Evolutionary conservation across 2,329 filamentous ascomycete species (phyloP), one percentile per base, ranked within the genome.

Genomic region (Penicillium sp.): DNA sequence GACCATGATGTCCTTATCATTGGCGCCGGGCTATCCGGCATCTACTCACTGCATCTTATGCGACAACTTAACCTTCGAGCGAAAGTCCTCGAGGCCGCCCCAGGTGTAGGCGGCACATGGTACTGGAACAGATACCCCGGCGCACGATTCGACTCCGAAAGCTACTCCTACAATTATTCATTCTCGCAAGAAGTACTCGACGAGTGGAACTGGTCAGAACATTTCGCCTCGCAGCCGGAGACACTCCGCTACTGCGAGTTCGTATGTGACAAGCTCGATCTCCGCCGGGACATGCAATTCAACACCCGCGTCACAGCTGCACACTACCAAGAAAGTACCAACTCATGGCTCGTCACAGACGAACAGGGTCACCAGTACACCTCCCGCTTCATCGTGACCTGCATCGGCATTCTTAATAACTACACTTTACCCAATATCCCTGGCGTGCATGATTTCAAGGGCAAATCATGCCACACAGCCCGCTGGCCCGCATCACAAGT

Each of bases 141-240:
- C 2, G 57, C 78, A 3, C 70, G 69, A 63, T 86, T 82, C 64
- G 84, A 87, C 60, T 69, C 83, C 1, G 84, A 87, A 68, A 77
- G 76, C 50, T 84, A 80, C 5, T 23, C 29, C 18, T 49, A 49
- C 44, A 35, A 36, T 13, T 49, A 19, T 32, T 42, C 47, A 32
- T 26, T 41, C 6, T 41, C 36, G 7, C 14, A 41, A 42, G 36
- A 41, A 35, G 18, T 34, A 8, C 32, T 44, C 43, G 29, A 55
- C 51, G 19, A 61, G 53, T 58, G 55, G 55, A 40, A 46, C 23
- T 58, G 52, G 53, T 40, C 47, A 6, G 50, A 56, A 13, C 44
- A 51, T 16, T 58, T 51, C 29, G 41, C 53, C 11, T 44, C 52
- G 3, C 57, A 60, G 27, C 43, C 53, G 2, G 56, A 59, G 4